These are phyloP conservation scores for Eucalyptus paniculata DNA, from an alignment of 345 rosid species.

Conservation along the genomic window DNA sequence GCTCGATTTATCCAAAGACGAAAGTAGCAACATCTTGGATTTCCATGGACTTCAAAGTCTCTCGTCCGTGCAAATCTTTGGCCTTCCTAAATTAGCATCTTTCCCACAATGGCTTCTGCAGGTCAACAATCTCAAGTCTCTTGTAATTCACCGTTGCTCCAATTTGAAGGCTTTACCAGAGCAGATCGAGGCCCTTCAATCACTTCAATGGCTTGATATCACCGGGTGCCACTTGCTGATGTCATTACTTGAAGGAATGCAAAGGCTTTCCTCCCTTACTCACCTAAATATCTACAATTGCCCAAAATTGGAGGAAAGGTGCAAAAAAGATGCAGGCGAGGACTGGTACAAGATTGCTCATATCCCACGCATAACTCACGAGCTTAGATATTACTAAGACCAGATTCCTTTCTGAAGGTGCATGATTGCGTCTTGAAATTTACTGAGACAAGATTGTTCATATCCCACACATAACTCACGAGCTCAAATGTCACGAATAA, in stretches of 20 bases:
- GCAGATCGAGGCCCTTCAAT: background rate
- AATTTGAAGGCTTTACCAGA: background rate
- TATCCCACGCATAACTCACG: too few species aligned
- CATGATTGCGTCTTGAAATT: too few species aligned
- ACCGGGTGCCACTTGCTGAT: background rate
- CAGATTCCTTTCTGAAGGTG: too few species aligned
- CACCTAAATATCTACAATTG: background rate
- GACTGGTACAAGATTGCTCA: too few species aligned
- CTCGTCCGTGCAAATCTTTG: background rate
- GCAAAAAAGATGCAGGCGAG: too few species aligned
- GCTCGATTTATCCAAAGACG: background rate
- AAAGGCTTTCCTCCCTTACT: background rate
- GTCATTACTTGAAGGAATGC: background rate
- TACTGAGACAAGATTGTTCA: too few species aligned
- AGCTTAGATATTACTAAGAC: too few species aligned
- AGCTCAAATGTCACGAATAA: too few species aligned
- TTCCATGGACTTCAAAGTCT: background rate
- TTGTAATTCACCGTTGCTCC: constrained; percentile 3
- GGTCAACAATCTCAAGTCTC: background rate
- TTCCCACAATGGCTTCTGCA: constrained; percentile 3
- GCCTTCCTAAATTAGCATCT: background rate
- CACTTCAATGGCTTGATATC: background rate
- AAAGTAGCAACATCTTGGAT: background rate
- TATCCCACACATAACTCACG: too few species aligned
- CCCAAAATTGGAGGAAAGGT: background rate